Percentiles rank a stretch among this genome's conserved stretches.
These are phyloP conservation scores for Chlorociboria aeruginascens DNA, from an alignment of 495 filamentous ascomycete genomes.

Conservation along the genomic window DNA sequence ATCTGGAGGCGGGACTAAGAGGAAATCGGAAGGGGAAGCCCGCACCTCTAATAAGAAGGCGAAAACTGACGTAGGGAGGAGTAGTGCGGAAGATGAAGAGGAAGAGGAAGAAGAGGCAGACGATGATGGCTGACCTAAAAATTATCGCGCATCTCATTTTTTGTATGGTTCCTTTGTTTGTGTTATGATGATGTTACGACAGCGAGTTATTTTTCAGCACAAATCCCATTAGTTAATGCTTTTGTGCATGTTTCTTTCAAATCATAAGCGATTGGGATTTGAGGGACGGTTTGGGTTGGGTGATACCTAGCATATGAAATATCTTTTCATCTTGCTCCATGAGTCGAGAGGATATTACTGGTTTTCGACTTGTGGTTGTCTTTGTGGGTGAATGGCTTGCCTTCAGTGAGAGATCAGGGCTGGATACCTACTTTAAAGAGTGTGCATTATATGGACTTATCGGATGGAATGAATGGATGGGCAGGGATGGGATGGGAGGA, in stretches of 20 bases:
- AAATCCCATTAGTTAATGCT: not conserved
- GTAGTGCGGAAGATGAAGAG: constrained; percentile 28
- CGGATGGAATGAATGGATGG: constrained; percentile 3
- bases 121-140: constrained; percentile 23
- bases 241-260: constrained; percentile 5
- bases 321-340: constrained; percentile 5
- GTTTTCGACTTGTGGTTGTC: constrained; percentile 3
- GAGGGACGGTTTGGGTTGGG: not conserved
- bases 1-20: constrained; percentile 29
- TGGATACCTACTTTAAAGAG: not conserved
- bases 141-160: not conserved
- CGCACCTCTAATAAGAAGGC: constrained; percentile 41
- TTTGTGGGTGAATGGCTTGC: constrained; percentile 1
- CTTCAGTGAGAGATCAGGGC: not conserved
- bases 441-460: constrained; percentile 5
- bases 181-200: constrained; percentile 22
- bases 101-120: constrained; percentile 39
- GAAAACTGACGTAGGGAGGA: constrained; percentile 28
- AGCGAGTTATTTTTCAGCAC: constrained; percentile 6
- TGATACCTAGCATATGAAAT: constrained; percentile 3
- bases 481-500: constrained; percentile 14
- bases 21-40: constrained; percentile 28
- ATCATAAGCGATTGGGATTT: constrained; percentile 7
- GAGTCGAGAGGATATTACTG: not conserved
- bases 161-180: constrained; percentile 4